These are phyloP conservation scores for Amanita pseudoporphyria DNA, from an alignment of 768 basidiomycete genomes.

Conservation along the genomic window DNA sequence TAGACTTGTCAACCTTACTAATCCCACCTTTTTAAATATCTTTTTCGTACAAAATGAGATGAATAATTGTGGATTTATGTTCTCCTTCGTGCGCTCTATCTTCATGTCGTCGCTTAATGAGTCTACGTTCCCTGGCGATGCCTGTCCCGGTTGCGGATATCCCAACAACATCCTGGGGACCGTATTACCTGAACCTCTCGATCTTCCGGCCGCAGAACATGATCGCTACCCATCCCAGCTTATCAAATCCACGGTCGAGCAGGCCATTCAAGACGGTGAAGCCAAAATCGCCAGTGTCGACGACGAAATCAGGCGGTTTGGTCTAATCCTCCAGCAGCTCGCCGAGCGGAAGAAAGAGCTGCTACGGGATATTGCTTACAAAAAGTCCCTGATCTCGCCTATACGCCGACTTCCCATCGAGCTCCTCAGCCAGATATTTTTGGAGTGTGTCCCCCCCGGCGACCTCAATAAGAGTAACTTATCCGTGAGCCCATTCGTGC, in stretches of 20 bases:
- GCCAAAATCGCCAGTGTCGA: background rate
- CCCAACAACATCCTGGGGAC: background rate
- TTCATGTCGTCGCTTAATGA: conserved; percentile 1
- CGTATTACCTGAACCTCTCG: background rate
- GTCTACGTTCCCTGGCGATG: conserved; percentile 22
- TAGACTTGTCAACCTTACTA: background rate
- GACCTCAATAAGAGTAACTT: background rate
- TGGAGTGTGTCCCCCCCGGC: background rate
- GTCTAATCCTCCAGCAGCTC: background rate
- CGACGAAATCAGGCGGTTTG: background rate
- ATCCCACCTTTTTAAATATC: background rate
- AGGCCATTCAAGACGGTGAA: background rate
- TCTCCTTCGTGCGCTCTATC: conserved; percentile 3
- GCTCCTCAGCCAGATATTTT: background rate
- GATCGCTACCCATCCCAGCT: background rate
- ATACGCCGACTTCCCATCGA: background rate
- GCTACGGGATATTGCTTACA: background rate
- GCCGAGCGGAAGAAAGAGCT: background rate
- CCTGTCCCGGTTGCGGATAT: background rate
- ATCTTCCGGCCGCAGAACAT: background rate
- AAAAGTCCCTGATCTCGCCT: background rate
- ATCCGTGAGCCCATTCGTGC: background rate
- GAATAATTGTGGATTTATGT: background rate
- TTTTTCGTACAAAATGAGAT: no score
- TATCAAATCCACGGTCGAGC: background rate